Evolutionary conservation across 805 yeast genomes (phyloP).

Genomic region (Citeromyces nyonsensis): DNA sequence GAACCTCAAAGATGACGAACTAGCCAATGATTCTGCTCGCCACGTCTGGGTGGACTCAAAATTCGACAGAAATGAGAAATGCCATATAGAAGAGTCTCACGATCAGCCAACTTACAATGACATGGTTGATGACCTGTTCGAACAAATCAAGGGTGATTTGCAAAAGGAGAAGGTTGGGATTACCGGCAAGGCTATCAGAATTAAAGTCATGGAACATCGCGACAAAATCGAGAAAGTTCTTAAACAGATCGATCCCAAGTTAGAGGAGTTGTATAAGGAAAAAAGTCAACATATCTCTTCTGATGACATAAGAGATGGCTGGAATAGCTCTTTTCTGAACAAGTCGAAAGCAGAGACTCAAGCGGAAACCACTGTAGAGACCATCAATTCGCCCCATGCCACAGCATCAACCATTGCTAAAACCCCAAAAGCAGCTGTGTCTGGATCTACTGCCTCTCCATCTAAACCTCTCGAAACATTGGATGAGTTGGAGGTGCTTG

Average conservation of each 20-base stretch:
- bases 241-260: slow-evolving; percentile 45
- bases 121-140: slow-evolving; percentile 81
- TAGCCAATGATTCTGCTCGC: slow-evolving; percentile 16
- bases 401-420: background rate
- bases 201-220: slow-evolving; percentile 43
- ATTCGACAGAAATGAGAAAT: slow-evolving; percentile 46
- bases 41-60: slow-evolving; percentile 26
- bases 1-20: slow-evolving; percentile 21
- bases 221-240: slow-evolving; percentile 54
- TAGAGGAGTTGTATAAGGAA: slow-evolving; percentile 54
- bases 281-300: slow-evolving; percentile 66
- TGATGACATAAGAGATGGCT: slow-evolving; percentile 87
- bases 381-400: slow-evolving; percentile 1
- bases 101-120: slow-evolving; percentile 63
- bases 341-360: slow-evolving; percentile 21
- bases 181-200: slow-evolving; percentile 17
- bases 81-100: slow-evolving; percentile 19
- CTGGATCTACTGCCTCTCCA: slow-evolving; percentile 7
- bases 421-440: background rate
- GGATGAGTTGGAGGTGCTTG: slow-evolving; percentile 38
- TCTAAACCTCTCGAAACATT: slow-evolving; percentile 17
- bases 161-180: slow-evolving; percentile 30
- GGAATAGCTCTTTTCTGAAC: slow-evolving; percentile 72
- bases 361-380: background rate
- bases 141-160: slow-evolving; percentile 56